These are phyloP conservation scores for Smittium culicis DNA, from an alignment of 371 early-diverging fungal species.

Conservation along the genomic window DNA sequence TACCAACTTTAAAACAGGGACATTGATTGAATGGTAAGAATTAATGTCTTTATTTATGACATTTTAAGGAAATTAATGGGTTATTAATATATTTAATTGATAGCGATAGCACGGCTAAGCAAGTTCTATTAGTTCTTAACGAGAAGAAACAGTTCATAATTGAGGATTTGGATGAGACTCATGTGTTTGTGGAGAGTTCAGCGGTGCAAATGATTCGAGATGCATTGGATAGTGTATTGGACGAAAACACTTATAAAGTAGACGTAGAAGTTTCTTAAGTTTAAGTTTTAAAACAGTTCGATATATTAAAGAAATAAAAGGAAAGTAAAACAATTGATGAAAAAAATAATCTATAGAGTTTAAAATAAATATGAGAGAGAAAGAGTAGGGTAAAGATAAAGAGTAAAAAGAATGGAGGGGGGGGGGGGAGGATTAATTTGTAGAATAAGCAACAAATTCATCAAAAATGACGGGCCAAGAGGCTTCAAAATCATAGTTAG, in stretches of 20 bases:
- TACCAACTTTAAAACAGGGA: not conserved
- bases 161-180: constrained; percentile 75
- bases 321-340: too few species aligned
- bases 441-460: constrained; percentile 24
- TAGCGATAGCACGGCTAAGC: constrained; percentile 67
- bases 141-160: constrained; percentile 60
- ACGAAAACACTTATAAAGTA: constrained; percentile 55
- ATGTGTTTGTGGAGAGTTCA: constrained; percentile 60
- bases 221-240: constrained; percentile 58
- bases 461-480: constrained; percentile 28
- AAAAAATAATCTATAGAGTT: too few species aligned
- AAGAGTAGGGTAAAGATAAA: too few species aligned
- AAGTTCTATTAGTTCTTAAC: constrained; percentile 61
- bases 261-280: constrained; percentile 13
- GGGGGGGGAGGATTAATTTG: too few species aligned
- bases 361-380: too few species aligned
- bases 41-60: not conserved
- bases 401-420: too few species aligned
- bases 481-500: constrained; percentile 23
- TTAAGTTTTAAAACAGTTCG: too few species aligned
- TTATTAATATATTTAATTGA: constrained; percentile 11
- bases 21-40: constrained; percentile 4
- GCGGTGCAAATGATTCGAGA: constrained; percentile 45
- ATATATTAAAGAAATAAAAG: too few species aligned
- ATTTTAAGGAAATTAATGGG: not conserved